Evolutionary conservation across 2,329 filamentous ascomycete species (phyloP).

Genomic region (Neophaeococcomyces aloes): DNA sequence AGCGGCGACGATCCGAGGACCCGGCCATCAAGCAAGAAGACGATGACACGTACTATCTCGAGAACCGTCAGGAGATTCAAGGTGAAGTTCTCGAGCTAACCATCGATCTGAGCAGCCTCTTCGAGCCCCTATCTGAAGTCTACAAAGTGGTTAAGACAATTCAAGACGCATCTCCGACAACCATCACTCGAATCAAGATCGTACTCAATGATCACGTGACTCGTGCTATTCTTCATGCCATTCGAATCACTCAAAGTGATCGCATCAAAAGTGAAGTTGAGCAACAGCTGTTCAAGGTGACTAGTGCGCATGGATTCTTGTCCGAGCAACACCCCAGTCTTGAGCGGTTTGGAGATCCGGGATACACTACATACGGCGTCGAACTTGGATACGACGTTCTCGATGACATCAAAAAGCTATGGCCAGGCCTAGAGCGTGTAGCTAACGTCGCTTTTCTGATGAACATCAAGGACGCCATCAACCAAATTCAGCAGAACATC

Average conservation of each 20-base stretch:
- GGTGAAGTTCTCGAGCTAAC: slow-evolving; percentile 1
- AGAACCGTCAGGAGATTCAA: neutral
- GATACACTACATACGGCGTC: neutral
- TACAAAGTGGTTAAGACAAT: neutral
- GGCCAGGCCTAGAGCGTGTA: neutral
- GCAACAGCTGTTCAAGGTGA: neutral
- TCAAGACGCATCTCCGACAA: neutral
- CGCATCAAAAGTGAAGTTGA: slow-evolving; percentile 1
- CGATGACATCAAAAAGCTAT: slow-evolving; percentile 1
- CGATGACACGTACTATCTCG: neutral
- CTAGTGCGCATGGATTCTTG: neutral
- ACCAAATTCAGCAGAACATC: neutral
- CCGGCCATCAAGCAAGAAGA: slow-evolving; percentile 4
- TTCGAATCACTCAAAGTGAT: neutral
- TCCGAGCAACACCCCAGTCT: neutral
- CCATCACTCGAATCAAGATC: slow-evolving; percentile 1
- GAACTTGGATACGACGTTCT: neutral
- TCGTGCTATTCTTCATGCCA: slow-evolving; percentile 5
- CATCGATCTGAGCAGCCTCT: neutral
- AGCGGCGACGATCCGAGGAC: neutral
- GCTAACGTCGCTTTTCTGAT: neutral
- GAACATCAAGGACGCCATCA: slow-evolving; percentile 3
- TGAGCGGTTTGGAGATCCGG: neutral
- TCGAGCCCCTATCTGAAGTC: neutral
- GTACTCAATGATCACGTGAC: neutral